Conservation (phyloP, 305 asterid species). For the Coffea humblotiana region DNA sequence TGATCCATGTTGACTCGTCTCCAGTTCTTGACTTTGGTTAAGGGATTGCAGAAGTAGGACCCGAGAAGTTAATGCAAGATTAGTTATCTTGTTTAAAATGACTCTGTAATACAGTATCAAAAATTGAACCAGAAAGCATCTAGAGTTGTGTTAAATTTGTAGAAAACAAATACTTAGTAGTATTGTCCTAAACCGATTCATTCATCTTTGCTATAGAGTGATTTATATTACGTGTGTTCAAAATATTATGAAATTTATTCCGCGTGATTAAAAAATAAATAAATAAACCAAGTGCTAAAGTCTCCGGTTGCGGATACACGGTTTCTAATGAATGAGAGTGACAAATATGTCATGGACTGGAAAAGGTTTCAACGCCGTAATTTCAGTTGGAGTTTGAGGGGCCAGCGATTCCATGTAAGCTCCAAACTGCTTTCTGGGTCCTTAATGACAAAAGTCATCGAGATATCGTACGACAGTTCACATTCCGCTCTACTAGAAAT, state of each 20-base stretch:
- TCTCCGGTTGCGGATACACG: background rate
- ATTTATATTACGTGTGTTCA: too few species aligned
- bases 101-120: too few species aligned
- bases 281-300: background rate
- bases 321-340: background rate
- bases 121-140: too few species aligned
- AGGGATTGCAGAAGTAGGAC: background rate
- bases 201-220: background rate
- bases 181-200: background rate
- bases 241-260: background rate
- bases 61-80: too few species aligned
- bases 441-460: background rate
- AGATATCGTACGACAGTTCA: too few species aligned
- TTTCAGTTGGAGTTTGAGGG: background rate
- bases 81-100: background rate
- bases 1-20: background rate
- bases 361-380: background rate
- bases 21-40: too few species aligned
- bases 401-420: background rate
- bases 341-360: background rate
- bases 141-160: background rate
- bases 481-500: too few species aligned
- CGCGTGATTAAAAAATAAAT: background rate
- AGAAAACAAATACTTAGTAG: too few species aligned
- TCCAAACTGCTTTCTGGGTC: background rate